phyloP scores from a whole-genome alignment of 2,329 filamentous ascomycete genomes.

The Huntiella moniliformis region DNA sequence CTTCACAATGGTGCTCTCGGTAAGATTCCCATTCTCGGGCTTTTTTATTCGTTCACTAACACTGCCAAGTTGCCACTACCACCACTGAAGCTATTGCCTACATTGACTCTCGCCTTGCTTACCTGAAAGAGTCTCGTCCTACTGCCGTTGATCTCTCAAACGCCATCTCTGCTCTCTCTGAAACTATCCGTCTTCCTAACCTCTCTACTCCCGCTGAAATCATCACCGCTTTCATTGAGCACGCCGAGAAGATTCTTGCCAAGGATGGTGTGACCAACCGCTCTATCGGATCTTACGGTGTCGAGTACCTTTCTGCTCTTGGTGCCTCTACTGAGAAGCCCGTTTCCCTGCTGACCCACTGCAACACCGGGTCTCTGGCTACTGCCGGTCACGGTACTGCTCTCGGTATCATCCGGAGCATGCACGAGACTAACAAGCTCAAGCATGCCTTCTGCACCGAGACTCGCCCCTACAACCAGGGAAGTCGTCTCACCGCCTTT shows the following conservation, averaged over 20 bases:
- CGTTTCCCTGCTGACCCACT: constrained; percentile 84
- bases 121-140: constrained; percentile 72
- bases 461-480: constrained; percentile 94
- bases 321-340: constrained; percentile 25
- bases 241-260: constrained; percentile 70
- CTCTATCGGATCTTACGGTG: constrained; percentile 65
- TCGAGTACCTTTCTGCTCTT: constrained; percentile 58
- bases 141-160: constrained; percentile 92
- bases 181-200: constrained; percentile 33
- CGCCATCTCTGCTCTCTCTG: constrained; percentile 64
- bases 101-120: constrained; percentile 62
- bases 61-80: constrained; percentile 23
- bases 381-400: constrained; percentile 97
- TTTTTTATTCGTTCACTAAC: constrained; percentile 18
- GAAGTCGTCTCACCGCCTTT: constrained; percentile 82
- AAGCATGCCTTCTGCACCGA: constrained; percentile 89
- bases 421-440: constrained; percentile 47
- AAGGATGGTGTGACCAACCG: constrained; percentile 79
- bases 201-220: constrained; percentile 31
- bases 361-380: constrained; percentile 91
- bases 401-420: constrained; percentile 75
- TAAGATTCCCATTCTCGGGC: constrained; percentile 14
- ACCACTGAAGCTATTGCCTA: constrained; percentile 44
- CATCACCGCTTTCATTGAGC: constrained; percentile 50
- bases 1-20: constrained; percentile 37